Percentiles rank a stretch among this genome's conserved stretches.
These are phyloP conservation scores for Kalaharituber pfeilii DNA, from an alignment of 2,329 filamentous ascomycete genomes.

Conservation along the genomic window DNA sequence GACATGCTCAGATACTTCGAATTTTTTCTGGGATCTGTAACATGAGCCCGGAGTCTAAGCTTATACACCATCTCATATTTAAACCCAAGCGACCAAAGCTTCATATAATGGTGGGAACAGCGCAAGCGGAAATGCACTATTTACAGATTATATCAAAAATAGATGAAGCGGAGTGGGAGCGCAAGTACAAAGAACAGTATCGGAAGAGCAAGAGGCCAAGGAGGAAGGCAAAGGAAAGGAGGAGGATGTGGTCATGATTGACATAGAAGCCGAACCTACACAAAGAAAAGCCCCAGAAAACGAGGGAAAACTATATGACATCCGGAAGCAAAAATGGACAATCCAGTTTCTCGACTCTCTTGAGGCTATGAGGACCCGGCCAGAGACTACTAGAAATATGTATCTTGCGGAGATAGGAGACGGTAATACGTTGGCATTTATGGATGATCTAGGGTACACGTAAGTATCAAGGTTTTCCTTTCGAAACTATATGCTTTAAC, in stretches of 20 bases:
- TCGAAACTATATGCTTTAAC: background rate
- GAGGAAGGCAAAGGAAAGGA: slow-evolving; percentile 1
- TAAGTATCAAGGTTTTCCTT: background rate
- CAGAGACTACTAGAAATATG: slow-evolving; percentile 14
- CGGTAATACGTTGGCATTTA: slow-evolving; percentile 3
- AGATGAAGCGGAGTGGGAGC: background rate
- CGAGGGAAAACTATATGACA: slow-evolving; percentile 6
- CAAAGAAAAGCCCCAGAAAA: background rate
- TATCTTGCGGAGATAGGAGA: slow-evolving; percentile 10
- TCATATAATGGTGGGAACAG: slow-evolving; percentile 1
- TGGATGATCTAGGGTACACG: slow-evolving; percentile 10
- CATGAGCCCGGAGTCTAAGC: slow-evolving; percentile 8
- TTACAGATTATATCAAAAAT: background rate
- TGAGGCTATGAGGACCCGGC: slow-evolving; percentile 12
- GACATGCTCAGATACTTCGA: slow-evolving; percentile 10
- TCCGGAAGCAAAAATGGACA: slow-evolving; percentile 13
- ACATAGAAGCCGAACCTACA: slow-evolving; percentile 7
- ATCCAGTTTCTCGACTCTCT: slow-evolving; percentile 14
- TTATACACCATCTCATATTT: slow-evolving; percentile 15
- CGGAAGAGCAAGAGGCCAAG: slow-evolving; percentile 6
- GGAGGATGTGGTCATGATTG: slow-evolving; percentile 3
- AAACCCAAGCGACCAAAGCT: slow-evolving; percentile 14
- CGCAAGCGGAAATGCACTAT: background rate
- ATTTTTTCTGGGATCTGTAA: slow-evolving; percentile 11
- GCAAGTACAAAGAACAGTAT: background rate